phyloP scores from a whole-genome alignment of 495 filamentous ascomycete genomes.

The Trypethelium eluteriae region DNA sequence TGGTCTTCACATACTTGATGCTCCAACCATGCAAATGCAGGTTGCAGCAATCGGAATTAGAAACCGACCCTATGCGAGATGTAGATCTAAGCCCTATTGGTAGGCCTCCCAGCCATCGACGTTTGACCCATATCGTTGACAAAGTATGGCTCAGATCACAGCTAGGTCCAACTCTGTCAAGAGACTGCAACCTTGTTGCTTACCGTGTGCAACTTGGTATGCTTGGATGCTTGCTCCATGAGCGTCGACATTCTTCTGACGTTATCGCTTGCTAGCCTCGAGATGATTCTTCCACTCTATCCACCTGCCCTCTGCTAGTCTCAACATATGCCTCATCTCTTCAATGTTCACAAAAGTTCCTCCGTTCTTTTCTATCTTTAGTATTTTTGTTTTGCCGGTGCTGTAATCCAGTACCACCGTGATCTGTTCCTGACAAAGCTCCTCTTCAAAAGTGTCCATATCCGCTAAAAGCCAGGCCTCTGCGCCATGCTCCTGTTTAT shows the following conservation, averaged over 20 bases:
- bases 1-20: neutral
- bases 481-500: conserved; percentile 31
- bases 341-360: conserved; percentile 53
- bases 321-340: conserved; percentile 50
- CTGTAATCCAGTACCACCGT: conserved; percentile 64
- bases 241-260: neutral
- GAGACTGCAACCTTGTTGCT: neutral
- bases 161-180: too few species aligned
- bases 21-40: neutral
- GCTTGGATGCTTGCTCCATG: neutral
- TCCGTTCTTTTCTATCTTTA: conserved; percentile 74
- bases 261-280: conserved; percentile 22
- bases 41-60: neutral
- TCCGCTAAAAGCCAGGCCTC: conserved; percentile 73
- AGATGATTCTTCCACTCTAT: conserved; percentile 45
- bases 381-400: conserved; percentile 45
- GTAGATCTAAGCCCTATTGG: neutral
- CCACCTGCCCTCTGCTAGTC: conserved; percentile 49
- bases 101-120: neutral
- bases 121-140: neutral
- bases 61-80: neutral
- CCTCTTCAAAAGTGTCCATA: conserved; percentile 85
- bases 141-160: too few species aligned
- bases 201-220: neutral
- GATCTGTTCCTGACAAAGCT: conserved; percentile 62